phyloP scores from a whole-genome alignment of 805 yeast species.

The Yamadazyma kitorensis region DNA sequence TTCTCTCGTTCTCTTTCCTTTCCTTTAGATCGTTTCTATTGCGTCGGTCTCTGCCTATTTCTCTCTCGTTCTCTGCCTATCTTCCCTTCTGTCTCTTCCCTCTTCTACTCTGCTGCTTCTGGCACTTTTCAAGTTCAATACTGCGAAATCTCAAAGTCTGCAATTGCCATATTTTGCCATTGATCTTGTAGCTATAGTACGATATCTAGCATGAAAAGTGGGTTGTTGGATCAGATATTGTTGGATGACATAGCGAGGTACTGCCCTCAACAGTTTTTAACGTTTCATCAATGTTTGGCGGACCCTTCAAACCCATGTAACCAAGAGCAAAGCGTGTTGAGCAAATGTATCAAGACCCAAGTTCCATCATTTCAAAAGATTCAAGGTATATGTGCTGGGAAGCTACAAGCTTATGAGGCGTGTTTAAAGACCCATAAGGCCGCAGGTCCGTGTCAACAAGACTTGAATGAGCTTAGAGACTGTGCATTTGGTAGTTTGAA shows the following conservation, averaged over 20 bases:
- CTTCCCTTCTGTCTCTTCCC: too few relatives aligned
- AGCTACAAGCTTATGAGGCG: conserved; percentile 60
- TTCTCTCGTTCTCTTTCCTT: too few relatives aligned
- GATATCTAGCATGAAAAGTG: too few relatives aligned
- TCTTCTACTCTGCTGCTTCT: too few relatives aligned
- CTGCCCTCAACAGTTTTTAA: conserved; percentile 72
- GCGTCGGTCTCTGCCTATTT: too few relatives aligned
- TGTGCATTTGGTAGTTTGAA: conserved; percentile 51
- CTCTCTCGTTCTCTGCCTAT: too few relatives aligned
- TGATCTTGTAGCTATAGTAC: too few relatives aligned
- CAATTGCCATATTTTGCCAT: too few relatives aligned
- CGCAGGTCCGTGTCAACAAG: conserved; percentile 46
- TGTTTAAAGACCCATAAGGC: conserved; percentile 54
- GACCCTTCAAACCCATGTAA: conserved; percentile 54
- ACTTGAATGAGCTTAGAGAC: conserved; percentile 54
- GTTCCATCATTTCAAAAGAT: conserved; percentile 76
- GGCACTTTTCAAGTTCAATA: too few relatives aligned
- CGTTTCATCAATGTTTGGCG: conserved; percentile 70
- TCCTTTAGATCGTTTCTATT: too few relatives aligned
- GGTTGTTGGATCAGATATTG: conserved; percentile 62
- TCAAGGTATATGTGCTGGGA: conserved; percentile 55
- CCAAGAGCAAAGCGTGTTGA: conserved; percentile 53
- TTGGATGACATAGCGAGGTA: conserved; percentile 74
- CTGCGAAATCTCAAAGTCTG: too few relatives aligned
- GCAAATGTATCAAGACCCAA: conserved; percentile 57